phyloP scores from a whole-genome alignment of 2,329 filamentous ascomycete species.

The Remersonia thermophila region DNA sequence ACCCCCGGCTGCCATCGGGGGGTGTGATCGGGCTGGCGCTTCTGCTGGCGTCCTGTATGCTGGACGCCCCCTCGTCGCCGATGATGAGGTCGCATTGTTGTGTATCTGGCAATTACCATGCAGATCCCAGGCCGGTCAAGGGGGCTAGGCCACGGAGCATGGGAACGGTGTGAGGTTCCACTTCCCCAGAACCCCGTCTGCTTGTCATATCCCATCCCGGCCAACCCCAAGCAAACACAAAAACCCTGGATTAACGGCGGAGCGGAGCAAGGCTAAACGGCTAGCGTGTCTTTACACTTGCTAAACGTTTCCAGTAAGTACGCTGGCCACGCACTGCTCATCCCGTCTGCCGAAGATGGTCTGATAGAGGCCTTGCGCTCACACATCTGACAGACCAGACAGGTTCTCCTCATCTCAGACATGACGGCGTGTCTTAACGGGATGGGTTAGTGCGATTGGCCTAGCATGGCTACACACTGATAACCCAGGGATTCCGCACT shows the following conservation, averaged over 20 bases:
- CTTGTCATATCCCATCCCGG: background rate
- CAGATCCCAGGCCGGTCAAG: slow-evolving; percentile 7
- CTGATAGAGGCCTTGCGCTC: no score
- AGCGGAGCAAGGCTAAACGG: background rate
- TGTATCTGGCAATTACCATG: slow-evolving; percentile 12
- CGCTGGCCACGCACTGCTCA: background rate
- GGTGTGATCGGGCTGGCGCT: background rate
- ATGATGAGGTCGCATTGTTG: slow-evolving; percentile 1
- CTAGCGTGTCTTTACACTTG: background rate
- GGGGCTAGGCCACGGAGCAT: background rate
- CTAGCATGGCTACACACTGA: no score
- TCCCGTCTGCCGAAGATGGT: no score
- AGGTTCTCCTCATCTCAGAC: no score
- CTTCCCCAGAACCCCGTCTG: background rate
- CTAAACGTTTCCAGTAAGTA: background rate
- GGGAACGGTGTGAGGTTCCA: background rate
- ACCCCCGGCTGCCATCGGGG: background rate
- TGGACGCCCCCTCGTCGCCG: slow-evolving; percentile 2
- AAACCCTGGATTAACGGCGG: background rate
- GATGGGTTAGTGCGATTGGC: no score
- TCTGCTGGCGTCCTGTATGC: background rate
- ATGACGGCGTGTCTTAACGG: no score
- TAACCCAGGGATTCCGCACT: no score
- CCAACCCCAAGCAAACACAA: background rate
- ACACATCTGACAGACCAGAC: no score